Conservation (phyloP, 2,329 filamentous ascomycete species). For the Dactylellina parvicollis region DNA sequence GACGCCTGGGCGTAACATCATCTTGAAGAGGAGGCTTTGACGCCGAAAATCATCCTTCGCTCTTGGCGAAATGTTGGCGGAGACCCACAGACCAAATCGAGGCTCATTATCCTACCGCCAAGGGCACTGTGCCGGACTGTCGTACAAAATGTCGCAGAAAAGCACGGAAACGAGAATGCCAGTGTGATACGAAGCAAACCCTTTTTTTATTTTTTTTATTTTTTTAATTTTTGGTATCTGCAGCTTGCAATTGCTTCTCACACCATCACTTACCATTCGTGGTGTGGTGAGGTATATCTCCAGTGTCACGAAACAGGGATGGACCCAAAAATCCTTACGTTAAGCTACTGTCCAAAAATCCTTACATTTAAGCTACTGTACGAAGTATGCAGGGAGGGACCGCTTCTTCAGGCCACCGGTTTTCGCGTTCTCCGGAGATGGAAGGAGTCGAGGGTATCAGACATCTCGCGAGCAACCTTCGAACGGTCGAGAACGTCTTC, state of each 20-base stretch:
- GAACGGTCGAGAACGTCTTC: slow-evolving; percentile 38
- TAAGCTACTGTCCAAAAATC: too few relatives aligned
- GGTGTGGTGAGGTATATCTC: slow-evolving; percentile 38
- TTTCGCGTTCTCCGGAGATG: slow-evolving; percentile 3
- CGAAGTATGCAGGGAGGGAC: slow-evolving; percentile 18
- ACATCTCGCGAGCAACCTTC: too few relatives aligned
- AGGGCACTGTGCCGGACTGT: slow-evolving; percentile 16
- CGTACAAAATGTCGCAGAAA: slow-evolving; percentile 8
- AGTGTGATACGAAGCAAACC: too few relatives aligned
- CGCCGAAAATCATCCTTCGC: slow-evolving; percentile 21
- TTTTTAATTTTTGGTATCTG: too few relatives aligned
- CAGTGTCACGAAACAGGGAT: slow-evolving; percentile 23
- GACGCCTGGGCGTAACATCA: slow-evolving; percentile 21
- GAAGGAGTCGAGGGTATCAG: slow-evolving; percentile 1
- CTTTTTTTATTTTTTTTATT: too few relatives aligned
- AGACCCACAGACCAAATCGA: background rate
- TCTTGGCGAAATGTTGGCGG: slow-evolving; percentile 24
- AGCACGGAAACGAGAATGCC: slow-evolving; percentile 24
- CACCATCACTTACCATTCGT: too few relatives aligned
- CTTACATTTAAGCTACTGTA: too few relatives aligned
- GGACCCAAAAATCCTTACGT: too few relatives aligned
- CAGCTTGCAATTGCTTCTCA: too few relatives aligned
- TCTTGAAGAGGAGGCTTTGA: slow-evolving; percentile 28
- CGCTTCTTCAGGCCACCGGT: slow-evolving; percentile 19
- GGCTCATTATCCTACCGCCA: background rate